Base-by-base conservation (phyloP, 805 yeast genomes). In the Pichia thaimueangensis region DNA sequence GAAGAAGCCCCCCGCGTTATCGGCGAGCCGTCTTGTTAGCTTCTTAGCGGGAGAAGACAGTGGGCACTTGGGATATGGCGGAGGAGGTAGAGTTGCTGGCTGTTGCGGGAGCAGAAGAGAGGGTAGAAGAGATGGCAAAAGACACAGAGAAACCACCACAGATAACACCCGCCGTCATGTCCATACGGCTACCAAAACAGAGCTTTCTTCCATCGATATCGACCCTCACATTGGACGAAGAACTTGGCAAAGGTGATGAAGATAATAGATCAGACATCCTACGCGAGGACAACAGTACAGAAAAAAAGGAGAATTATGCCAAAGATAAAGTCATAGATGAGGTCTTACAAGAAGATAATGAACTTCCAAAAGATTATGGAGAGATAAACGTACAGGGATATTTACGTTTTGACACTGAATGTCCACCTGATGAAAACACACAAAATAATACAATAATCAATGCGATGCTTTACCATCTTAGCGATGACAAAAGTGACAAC, bases 371-470 rank as follows among this genome's bases (percentile, higher is more conserved):
- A 22, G 51, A 48, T 21, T 34, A 41, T 12, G 47, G 47, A 7
- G 38, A 47, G 31, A 42, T 50, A 24, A 40, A 48, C 13, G 47
- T 48, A 3, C 36, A 38, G 10, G 50, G 50, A 3, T 40, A 41
- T 34, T 30, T 50, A 21, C 40, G 27, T 13, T 43, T 41, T 12
- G 59, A 51, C 31, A 45, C 48, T 5, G 57, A 53, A 20, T 44
- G 52, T 17, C 54, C 47, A 5, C 49, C 47, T 4, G 61, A 57
- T 35, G 49, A 48, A 2, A 63, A 55, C 31, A 56, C 65, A 1
- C 45, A 52, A 36, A 45, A 54, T 17, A 62, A 62, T 41, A 62
- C 66, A 0, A 36, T 53, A 21, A 41, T 48, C 35, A 62, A 62
- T 41, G 53, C 66, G 2, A 33, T 57, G 42, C 43, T 58, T 44